Evolutionary conservation across 192 early-diverging fungal species (phyloP), one percentile per base, ranked within the genome.

Genomic region (Coemansia sp.): DNA sequence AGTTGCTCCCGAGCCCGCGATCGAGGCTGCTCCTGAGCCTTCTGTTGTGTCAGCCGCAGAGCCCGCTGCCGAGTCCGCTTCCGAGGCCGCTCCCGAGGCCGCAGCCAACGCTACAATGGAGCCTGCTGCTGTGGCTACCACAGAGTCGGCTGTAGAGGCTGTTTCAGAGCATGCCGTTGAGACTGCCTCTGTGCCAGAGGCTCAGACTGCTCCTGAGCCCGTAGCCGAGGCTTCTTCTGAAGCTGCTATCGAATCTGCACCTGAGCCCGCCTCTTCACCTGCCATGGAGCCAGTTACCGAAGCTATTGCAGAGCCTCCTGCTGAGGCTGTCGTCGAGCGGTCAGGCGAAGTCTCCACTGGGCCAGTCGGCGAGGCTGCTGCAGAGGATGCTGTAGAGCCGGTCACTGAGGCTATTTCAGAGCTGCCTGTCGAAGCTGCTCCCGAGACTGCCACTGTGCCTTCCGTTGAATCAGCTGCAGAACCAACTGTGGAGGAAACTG

Each of bases 391-490:
- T 32, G n/a, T n/a, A n/a, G n/a, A n/a, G n/a, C n/a, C n/a, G n/a
- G 30, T 32, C 30, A 8, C 30, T 32, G 8, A 32, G 30, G 30
- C 30, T 32, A 32, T 8, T 32, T 32, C 30, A 32, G 30, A n/a
- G n/a, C n/a, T n/a, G n/a, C n/a, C n/a, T n/a, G n/a, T n/a, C n/a
- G n/a, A n/a, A n/a, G n/a, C n/a, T n/a, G n/a, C n/a, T 55, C 16
- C 58, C n/a, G 55, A 71, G 34, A 7, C 45, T 1, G 48, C 19
- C 22, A 19, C 46, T 48, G 46, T 7, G 46, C 46, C 46, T 48
- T 18, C n/a, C n/a, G n/a, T n/a, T n/a, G n/a, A n/a, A n/a, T n/a
- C n/a, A n/a, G n/a, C n/a, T n/a, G n/a, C n/a, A n/a, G n/a, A n/a
- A n/a, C n/a, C n/a, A n/a, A n/a, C n/a, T n/a, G n/a, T n/a, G n/a